These are phyloP conservation scores for Aspergillus neoniger DNA, from an alignment of 2,329 filamentous ascomycete genomes.

Conservation along the genomic window DNA sequence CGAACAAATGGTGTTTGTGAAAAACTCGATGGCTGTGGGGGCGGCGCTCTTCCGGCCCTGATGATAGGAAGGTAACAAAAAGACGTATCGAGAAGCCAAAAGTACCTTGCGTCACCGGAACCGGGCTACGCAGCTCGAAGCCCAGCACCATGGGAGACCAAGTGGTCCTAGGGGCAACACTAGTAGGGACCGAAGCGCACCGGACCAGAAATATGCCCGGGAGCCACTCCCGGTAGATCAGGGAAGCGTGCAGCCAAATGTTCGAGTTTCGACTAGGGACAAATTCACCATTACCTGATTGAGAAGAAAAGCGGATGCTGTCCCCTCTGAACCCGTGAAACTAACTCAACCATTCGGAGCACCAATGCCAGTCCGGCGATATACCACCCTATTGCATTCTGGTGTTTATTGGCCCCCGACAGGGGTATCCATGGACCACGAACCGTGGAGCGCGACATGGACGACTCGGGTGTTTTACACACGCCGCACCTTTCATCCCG, in stretches of 20 bases:
- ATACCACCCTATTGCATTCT: background rate
- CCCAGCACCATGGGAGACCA: constrained; percentile 13
- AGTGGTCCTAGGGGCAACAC: constrained; percentile 11
- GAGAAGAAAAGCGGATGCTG: background rate
- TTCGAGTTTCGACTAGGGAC: constrained; percentile 17
- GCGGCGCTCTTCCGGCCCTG: background rate
- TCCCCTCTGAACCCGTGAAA: background rate
- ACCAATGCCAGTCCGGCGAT: background rate
- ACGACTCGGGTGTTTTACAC: background rate
- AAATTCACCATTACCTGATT: constrained; percentile 12
- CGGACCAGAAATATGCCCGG: constrained; percentile 17
- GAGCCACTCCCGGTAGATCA: constrained; percentile 28
- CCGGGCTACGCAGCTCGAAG: constrained; percentile 2
- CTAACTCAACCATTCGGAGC: background rate
- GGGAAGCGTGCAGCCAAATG: constrained; percentile 15
- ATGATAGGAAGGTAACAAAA: constrained; percentile 15
- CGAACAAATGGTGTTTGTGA: background rate
- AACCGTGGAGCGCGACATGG: background rate
- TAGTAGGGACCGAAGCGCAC: constrained; percentile 15
- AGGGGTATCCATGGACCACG: background rate
- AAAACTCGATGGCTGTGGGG: constrained; percentile 7
- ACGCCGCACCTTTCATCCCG: background rate
- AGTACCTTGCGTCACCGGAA: constrained; percentile 19
- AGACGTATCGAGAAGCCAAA: constrained; percentile 23
- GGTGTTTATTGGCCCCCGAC: background rate